Evolutionary conservation across 2,329 filamentous ascomycete species (phyloP), one percentile per base, ranked within the genome.

Genomic region (Gnomoniopsis sp.): DNA sequence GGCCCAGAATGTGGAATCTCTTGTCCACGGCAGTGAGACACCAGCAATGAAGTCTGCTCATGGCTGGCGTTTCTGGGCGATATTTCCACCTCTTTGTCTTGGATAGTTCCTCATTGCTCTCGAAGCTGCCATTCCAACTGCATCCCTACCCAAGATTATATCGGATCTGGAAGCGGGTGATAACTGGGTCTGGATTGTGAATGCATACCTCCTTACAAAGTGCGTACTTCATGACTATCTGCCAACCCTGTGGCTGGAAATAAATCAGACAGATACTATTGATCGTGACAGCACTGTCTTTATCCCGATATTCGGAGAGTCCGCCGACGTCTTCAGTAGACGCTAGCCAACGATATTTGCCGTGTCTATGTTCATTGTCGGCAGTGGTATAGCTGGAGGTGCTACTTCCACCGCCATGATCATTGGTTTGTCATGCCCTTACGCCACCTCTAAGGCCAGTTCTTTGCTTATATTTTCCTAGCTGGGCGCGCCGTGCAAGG

Each of bases 321-420:
- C 76, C 0, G 69, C 73, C 2, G 71, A 78, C 54, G 70, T 79
- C 17, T 80, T 75, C 58, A 78, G 79, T 3, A 68, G 79, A 3
- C 70, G 75, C 43, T 72, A 65, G 57, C 61, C 70, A 2, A 66
- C 69, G 6, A 65, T 77, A 0, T 47, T 64, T 6, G 62, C 73
- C 1, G 69, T 78, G 2, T 65, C 65, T n/a, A 61, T 77, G 3
- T 81, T 81, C 62, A 68, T 69, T 1, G 58, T 80, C 2, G 79
- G 79, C 0, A 79, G 76, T 57, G 74, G 70, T 0, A 69, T 82
- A 6, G 70, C 67, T 36, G 78, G 76, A 0, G 72, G 69, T 1
- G 73, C 78, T 0, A 68, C 64, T 0, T 73, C 62, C 11, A 71
- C 68, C 1, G 62, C 61, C 0, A 70, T 75, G 55, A 65, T 84